Evolutionary conservation across 768 basidiomycete species (phyloP).

Genomic region (Amyloporia xantha): DNA sequence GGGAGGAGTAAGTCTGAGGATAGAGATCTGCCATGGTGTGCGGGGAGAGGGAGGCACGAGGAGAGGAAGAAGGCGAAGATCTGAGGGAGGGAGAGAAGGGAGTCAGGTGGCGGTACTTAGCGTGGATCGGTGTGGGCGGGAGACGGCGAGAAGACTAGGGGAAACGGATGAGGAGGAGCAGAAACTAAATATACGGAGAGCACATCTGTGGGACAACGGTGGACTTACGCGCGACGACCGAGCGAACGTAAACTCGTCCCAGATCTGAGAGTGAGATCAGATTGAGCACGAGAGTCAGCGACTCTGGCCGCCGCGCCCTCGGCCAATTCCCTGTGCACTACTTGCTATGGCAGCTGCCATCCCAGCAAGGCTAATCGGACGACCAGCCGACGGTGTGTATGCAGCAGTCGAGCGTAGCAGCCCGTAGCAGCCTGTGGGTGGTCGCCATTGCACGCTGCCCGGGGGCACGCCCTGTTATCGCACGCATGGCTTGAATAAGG

Average conservation of each 20-base stretch:
- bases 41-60: conserved; percentile 7
- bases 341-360: too few relatives aligned
- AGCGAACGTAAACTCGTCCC: background rate
- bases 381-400: too few relatives aligned
- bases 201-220: conserved; percentile 6
- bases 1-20: conserved; percentile 32
- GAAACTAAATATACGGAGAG: conserved; percentile 1
- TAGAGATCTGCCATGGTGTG: conserved; percentile 39
- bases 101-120: background rate
- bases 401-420: too few relatives aligned
- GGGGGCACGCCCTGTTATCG: conserved; percentile 7
- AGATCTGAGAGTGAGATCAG: background rate
- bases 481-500: background rate
- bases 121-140: background rate
- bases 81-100: conserved; percentile 10
- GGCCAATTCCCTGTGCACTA: background rate
- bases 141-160: background rate
- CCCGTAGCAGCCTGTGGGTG: too few relatives aligned
- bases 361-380: too few relatives aligned
- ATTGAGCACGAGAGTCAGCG: background rate
- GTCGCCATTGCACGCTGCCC: conserved; percentile 5
- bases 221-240: conserved; percentile 5
- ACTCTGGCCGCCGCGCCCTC: background rate
- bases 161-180: background rate
- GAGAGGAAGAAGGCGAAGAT: conserved; percentile 10